A percentile compares a stretch with the other conserved stretches of the same genome.
phyloP scores from a whole-genome alignment of 2,329 filamentous ascomycete species.

The Fusarium gaditjirri region DNA sequence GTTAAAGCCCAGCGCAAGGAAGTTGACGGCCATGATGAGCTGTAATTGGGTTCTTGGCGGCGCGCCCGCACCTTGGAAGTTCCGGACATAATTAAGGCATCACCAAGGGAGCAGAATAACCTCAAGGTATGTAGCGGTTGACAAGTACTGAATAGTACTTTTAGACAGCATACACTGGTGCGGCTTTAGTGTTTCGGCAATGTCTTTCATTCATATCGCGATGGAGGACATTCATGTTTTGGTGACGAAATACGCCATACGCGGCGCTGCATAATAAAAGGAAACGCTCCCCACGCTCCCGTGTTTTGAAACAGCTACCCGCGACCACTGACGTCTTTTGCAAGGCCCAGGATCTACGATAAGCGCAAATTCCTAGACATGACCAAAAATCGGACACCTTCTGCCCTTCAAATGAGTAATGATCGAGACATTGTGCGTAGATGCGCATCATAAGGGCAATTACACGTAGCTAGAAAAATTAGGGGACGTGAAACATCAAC shows the following conservation, averaged over 20 bases:
- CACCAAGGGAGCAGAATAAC: neutral
- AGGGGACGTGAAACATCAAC: slow-evolving; percentile 26
- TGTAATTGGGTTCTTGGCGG: neutral
- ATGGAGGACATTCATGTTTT: neutral
- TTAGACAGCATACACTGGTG: neutral
- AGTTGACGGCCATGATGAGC: neutral
- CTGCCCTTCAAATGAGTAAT: neutral
- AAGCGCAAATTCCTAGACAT: slow-evolving; percentile 11
- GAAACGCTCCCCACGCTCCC: slow-evolving; percentile 8
- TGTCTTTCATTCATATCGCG: slow-evolving; percentile 6
- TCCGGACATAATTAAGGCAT: neutral
- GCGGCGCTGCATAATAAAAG: neutral
- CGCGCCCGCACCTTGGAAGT: slow-evolving; percentile 10
- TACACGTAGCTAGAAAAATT: slow-evolving; percentile 9
- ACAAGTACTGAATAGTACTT: neutral
- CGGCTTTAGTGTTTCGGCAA: neutral
- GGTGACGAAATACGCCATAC: slow-evolving; percentile 14
- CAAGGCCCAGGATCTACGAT: slow-evolving; percentile 24
- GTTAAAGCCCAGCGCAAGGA: slow-evolving; percentile 7
- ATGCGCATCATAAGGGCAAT: slow-evolving; percentile 6
- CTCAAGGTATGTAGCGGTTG: neutral
- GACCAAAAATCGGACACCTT: neutral
- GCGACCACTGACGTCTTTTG: slow-evolving; percentile 30
- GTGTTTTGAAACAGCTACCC: slow-evolving; percentile 31
- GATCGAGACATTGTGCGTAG: slow-evolving; percentile 3